Conservation (phyloP, 225 moss, liverwort and hornwort species). For the Rhytidiadelphus loreus region DNA sequence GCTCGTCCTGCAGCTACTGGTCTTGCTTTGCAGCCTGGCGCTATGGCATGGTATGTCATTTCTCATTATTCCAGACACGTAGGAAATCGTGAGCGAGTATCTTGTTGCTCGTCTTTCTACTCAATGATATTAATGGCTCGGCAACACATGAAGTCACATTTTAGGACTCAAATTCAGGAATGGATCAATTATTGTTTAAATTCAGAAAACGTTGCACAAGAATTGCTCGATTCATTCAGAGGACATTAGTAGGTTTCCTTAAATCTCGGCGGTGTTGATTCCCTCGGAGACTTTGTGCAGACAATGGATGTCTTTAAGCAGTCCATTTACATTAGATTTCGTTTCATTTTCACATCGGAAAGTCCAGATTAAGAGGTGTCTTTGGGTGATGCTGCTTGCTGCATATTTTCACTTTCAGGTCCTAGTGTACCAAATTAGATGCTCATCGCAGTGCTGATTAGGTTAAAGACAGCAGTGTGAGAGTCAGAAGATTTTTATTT, state of each 20-base stretch:
- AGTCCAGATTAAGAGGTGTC: background rate
- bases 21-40: constrained; percentile 55
- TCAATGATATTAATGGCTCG: background rate
- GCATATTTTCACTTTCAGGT: background rate
- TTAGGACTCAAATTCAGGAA: background rate
- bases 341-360: background rate
- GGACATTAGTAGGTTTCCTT: background rate
- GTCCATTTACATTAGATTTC: background rate
- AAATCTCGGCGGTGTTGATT: background rate
- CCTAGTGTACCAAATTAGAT: background rate
- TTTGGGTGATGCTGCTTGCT: background rate
- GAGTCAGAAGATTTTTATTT: background rate
- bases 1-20: constrained; percentile 58
- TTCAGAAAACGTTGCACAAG: background rate
- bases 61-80: background rate
- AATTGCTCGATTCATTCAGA: background rate
- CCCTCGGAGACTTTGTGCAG: background rate
- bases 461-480: background rate
- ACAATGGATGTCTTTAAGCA: background rate
- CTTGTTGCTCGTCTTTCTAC: background rate
- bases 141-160: background rate
- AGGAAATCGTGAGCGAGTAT: background rate
- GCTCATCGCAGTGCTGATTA: background rate
- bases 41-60: constrained; percentile 57
- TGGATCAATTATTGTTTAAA: background rate